phyloP scores from a whole-genome alignment of 179 eudicot genomes.

The Patellifolia procumbens region DNA sequence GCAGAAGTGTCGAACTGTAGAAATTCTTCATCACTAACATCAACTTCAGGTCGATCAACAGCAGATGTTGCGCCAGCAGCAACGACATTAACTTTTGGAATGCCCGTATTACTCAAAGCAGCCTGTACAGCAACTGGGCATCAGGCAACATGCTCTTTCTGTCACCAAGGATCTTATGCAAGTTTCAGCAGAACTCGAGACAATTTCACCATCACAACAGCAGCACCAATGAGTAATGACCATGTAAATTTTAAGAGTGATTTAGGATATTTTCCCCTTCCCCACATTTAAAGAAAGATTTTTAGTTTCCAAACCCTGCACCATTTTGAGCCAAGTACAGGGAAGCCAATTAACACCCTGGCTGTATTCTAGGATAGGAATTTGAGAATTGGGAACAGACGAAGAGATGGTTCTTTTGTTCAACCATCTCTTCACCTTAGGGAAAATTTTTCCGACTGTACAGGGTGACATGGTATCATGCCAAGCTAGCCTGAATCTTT shows the following conservation, averaged over 20 bases:
- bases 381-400: no score
- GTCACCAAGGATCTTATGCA: neutral
- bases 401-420: no score
- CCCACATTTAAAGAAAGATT: neutral
- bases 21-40: no score
- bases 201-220: neutral
- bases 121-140: no score
- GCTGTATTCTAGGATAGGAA: no score
- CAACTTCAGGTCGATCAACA: slow-evolving; percentile 82
- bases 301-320: neutral
- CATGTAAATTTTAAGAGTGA: no score
- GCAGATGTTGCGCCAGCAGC: slow-evolving; percentile 50
- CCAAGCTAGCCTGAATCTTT: neutral
- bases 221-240: no score
- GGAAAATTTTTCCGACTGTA: no score
- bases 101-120: slow-evolving; percentile 83
- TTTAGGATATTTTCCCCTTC: neutral
- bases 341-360: no score
- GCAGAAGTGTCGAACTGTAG: slow-evolving; percentile 76
- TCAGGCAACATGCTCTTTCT: neutral
- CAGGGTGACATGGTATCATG: no score
- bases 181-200: neutral
- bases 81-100: slow-evolving; percentile 76
- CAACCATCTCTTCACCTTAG: no score
- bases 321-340: neutral